Evolutionary conservation across 2,329 filamentous ascomycete species (phyloP).

Genomic region (Westerdykella sp.): DNA sequence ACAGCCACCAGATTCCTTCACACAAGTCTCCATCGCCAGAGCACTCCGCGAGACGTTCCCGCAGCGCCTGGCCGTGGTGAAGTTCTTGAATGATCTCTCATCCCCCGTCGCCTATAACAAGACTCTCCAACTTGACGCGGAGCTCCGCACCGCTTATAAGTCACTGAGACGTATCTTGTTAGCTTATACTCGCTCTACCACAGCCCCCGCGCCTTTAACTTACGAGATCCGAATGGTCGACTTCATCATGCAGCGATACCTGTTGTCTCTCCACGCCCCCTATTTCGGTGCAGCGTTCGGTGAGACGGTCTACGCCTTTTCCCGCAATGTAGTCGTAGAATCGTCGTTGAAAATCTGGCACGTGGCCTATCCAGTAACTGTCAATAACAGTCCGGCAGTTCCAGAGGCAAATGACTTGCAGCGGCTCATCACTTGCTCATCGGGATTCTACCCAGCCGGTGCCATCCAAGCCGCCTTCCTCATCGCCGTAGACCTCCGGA

Average conservation of each 20-base stretch:
- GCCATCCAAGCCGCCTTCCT: constrained; percentile 18
- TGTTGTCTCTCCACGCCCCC: constrained; percentile 20
- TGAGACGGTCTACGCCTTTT: constrained; percentile 21
- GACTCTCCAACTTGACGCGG: constrained; percentile 20
- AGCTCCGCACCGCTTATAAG: constrained; percentile 18
- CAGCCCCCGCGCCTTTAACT: constrained; percentile 1
- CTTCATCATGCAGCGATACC: constrained; percentile 24
- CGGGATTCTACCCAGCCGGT: constrained; percentile 21
- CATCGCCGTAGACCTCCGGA: constrained; percentile 17
- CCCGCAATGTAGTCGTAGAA: constrained; percentile 21
- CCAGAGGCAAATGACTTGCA: constrained; percentile 10
- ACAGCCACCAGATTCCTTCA: constrained; percentile 24
- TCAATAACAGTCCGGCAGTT: not conserved
- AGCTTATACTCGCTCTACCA: constrained; percentile 1
- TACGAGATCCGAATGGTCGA: constrained; percentile 20
- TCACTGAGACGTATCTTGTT: constrained; percentile 14
- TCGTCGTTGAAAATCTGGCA: constrained; percentile 25
- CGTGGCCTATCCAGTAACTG: constrained; percentile 5
- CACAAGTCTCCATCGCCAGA: constrained; percentile 33
- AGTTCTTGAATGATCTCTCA: constrained; percentile 23
- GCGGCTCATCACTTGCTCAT: constrained; percentile 17
- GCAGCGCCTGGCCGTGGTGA: constrained; percentile 32
- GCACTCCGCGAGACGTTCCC: constrained; percentile 35
- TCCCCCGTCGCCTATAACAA: constrained; percentile 22
- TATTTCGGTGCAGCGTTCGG: constrained; percentile 18